Evolutionary conservation across 768 basidiomycete genomes (phyloP), one percentile per base, ranked within the genome.

Genomic region (Tricholoma flavovirens): DNA sequence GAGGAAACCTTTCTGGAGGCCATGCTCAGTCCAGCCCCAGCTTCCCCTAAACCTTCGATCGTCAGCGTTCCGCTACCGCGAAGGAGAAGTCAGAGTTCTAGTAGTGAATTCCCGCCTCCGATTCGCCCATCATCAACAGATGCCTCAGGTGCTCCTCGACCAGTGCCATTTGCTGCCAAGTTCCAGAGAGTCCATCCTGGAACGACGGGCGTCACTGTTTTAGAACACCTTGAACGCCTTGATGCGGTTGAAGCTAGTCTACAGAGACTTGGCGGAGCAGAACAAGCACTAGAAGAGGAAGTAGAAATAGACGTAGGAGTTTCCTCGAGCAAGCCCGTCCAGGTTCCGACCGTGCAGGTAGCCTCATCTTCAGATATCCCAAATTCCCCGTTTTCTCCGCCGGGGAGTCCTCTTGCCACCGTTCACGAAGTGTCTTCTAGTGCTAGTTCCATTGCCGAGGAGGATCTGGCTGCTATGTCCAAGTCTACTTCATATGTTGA

Each of bases 151-250:
- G 75, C 77, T 22, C 77, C 83, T 17, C 80, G 91, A 32, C 90
- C 91, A 0, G 86, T 93, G 12, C 88, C 90, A 3, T 90, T 93
- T 67, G 83, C 85, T 11, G 81, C 85, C n/a, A 92, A 91, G 71
- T 88, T 89, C 69, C 83, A 87, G 65, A 81, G 84, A 49, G 85
- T 92, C 32, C 88, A 90, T 65, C 90, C 90, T 46, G 89, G 88
- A 35, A 91, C 90, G 26, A 93, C 90, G 0, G 92, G 92, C 10
- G 90, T 93, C 22, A 87, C 84, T 9, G 86, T 93, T 49, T 77
- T 94, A 35, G 88, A 90, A 64, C 90, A 93, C 61, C 77, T 94
- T 60, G 92, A 94, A 65, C 83, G 88, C 46, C 71, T 94, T 46
- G 92, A 94, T 66, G 86, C 83, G 14, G 88, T 89, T 15, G 89